Conservation (phyloP, 225 moss, liverwort and hornwort genomes). For the Lunularia cruciata region DNA sequence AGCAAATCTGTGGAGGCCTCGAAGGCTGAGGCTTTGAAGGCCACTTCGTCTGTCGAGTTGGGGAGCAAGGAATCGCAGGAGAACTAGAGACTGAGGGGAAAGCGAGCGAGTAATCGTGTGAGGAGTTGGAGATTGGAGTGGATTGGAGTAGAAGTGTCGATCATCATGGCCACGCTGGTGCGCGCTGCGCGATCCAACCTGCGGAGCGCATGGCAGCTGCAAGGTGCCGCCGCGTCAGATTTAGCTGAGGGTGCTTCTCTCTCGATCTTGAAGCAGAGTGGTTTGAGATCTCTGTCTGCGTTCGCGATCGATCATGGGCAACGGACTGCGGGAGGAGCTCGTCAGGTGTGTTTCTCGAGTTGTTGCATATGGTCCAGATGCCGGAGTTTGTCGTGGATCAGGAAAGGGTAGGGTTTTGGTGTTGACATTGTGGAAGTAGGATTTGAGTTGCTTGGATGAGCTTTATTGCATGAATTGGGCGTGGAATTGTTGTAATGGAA, state of each 20-base stretch:
- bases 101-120: no score
- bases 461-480: no score
- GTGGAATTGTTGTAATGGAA: no score
- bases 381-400: no score
- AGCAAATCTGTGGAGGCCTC: no score
- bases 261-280: constrained; percentile 12
- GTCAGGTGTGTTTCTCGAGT: constrained; percentile 11
- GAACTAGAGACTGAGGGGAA: no score
- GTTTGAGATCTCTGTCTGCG: constrained; percentile 20
- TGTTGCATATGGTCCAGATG: background rate
- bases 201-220: constrained; percentile 20
- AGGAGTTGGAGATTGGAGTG: constrained; percentile 1
- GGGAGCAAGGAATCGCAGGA: no score
- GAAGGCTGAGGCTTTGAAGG: no score
- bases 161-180: constrained; percentile 21
- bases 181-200: constrained; percentile 26
- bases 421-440: background rate
- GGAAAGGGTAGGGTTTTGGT: background rate
- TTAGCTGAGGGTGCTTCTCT: background rate
- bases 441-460: no score
- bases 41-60: no score
- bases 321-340: background rate
- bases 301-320: constrained; percentile 13
- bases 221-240: background rate
- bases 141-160: background rate